Evolutionary conservation across 1,139 yeast genomes (phyloP).

Genomic region (Casaregolazyma suthepensis): DNA sequence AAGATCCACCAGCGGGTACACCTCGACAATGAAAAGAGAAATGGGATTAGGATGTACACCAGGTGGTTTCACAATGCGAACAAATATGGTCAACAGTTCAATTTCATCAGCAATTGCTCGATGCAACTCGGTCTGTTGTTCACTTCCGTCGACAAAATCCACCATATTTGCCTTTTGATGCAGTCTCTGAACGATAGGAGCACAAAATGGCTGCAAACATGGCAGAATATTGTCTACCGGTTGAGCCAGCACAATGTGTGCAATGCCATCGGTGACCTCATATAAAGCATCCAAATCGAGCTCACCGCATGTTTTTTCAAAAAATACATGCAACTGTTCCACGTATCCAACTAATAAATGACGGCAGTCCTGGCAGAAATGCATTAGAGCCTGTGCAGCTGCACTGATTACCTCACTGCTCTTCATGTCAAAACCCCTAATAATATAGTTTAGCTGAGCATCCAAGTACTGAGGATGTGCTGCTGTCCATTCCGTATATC

Average conservation of each 20-base stretch:
- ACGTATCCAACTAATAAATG: conserved; percentile 56
- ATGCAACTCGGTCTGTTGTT: conserved; percentile 34
- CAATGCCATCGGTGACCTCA: conserved; percentile 86
- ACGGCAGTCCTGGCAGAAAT: conserved; percentile 89
- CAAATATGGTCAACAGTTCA: conserved; percentile 67
- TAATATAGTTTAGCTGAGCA: conserved; percentile 78
- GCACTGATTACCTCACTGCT: conserved; percentile 64
- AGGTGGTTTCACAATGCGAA: conserved; percentile 44
- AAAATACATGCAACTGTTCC: conserved; percentile 72
- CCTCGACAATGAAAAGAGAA: conserved; percentile 49
- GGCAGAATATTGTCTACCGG: conserved; percentile 39
- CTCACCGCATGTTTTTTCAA: conserved; percentile 50
- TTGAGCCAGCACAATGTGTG: conserved; percentile 68
- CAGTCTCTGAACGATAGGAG: conserved; percentile 56
- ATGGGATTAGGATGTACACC: conserved; percentile 43
- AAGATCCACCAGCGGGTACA: conserved; percentile 53
- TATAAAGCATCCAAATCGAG: conserved; percentile 66
- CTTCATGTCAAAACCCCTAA: conserved; percentile 57
- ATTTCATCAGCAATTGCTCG: conserved; percentile 63
- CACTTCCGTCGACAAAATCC: conserved; percentile 15
- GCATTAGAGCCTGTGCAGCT: conserved; percentile 91
- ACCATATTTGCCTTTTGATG: conserved; percentile 22
- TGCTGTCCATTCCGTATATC: conserved; percentile 94
- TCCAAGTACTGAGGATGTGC: conserved; percentile 77
- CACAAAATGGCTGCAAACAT: conserved; percentile 54